Base-by-base conservation (phyloP, 176 grass and related monocot genomes). In the Chloris gayana region DNA sequence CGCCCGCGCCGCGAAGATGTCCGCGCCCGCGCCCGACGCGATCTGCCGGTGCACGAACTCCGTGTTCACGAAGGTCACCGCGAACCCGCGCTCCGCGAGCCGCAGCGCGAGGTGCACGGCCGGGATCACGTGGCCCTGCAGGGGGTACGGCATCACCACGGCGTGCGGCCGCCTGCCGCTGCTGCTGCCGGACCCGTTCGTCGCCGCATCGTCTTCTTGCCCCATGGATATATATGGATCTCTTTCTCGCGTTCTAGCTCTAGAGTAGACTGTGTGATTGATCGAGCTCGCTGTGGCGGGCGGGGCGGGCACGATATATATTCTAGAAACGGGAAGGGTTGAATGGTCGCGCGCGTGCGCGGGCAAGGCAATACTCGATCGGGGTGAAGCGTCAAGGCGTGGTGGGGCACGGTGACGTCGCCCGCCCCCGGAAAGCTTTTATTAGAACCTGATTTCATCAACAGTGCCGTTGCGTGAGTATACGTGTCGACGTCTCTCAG, bases 81-180 rank as follows among this genome's bases (percentile, higher is more conserved):
- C 14, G 84, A 91, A 89, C 1, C 94, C 91, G 1, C 54, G 57
- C 26, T 46, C 51, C 0, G 91, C 88, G 0, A 97, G 78, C 0
- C 60, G 87, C 35, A 83, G 47, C 26, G 91, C 81, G 22, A 97
- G 84, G 82, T 91, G 86, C 64, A 83, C 88, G 26, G 84, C 65
- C 21, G 91, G 91, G 81, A 91, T 91, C 6, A 97, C 84, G 78
- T 97, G 94, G 25, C 91, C 94, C 78, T 91, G 84, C 67, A 91
- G 66, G 25, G 91, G 91, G 46, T 84, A 87, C 64, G 94, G 19
- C 10, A 91, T 72, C 70, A 93, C 81, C 64, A 91, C 88, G 60
- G 86, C 91, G 60, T 97, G 94, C 73, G 80, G 86, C 65, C 67
- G 9, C 10, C 2, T 12, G 9, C 7, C 32, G 31, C 8, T 11